A percentile compares a stretch with the other conserved stretches of the same genome.
These are phyloP conservation scores for Knufia petricola DNA, from an alignment of 2,329 filamentous ascomycete species.

Conservation along the genomic window DNA sequence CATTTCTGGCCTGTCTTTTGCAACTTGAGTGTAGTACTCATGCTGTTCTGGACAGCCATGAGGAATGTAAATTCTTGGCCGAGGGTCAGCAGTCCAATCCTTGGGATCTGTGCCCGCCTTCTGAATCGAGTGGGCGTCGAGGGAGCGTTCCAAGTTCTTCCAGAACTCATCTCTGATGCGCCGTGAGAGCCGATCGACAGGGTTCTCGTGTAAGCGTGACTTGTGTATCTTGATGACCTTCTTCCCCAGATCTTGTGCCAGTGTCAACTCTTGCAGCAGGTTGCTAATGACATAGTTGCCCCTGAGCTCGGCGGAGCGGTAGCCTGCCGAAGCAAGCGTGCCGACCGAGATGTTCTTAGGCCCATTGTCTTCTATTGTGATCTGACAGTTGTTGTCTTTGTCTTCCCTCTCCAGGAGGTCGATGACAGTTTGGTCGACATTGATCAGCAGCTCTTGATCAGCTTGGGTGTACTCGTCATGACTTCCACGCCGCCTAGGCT, in stretches of 20 bases:
- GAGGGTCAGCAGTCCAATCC: constrained; percentile 84
- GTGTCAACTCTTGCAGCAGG: constrained; percentile 82
- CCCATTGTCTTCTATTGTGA: constrained; percentile 91
- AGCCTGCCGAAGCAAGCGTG: constrained; percentile 74
- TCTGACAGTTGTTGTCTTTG: constrained; percentile 88
- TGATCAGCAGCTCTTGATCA: constrained; percentile 72
- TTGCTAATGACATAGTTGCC: constrained; percentile 98
- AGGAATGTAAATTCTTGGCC: constrained; percentile 86
- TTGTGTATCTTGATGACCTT: constrained; percentile 88
- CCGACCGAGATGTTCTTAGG: constrained; percentile 84
- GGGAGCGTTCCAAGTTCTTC: constrained; percentile 78
- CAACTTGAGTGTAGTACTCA: constrained; percentile 78
- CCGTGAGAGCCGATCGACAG: constrained; percentile 75
- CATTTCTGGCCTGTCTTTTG: constrained; percentile 68
- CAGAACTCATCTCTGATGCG: constrained; percentile 87
- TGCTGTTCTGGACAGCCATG: constrained; percentile 74
- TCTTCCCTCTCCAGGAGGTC: constrained; percentile 77
- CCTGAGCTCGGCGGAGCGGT: constrained; percentile 80
- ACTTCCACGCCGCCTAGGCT: constrained; percentile 32
- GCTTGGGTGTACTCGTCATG: constrained; percentile 60
- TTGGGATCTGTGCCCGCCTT: constrained; percentile 83
- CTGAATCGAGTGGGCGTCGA: constrained; percentile 72
- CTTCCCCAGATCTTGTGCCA: constrained; percentile 82
- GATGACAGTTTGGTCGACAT: constrained; percentile 75
- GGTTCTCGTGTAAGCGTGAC: constrained; percentile 85